A percentile compares a stretch with the other conserved stretches of the same genome.
phyloP scores from a whole-genome alignment of 768 basidiomycete species.

The Macrolepiota fuliginosa region DNA sequence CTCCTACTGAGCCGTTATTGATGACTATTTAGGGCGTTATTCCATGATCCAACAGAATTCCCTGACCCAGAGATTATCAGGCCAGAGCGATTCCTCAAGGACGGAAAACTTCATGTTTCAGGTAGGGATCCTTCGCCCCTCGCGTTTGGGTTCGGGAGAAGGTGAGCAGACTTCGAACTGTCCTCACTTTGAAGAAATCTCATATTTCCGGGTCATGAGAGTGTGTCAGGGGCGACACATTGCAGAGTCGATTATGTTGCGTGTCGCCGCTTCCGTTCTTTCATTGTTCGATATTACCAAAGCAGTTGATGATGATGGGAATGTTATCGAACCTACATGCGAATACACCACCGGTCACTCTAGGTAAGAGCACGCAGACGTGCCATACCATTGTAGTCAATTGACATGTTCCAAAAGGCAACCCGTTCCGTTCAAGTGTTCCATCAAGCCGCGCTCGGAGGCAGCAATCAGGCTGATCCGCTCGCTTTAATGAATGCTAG shows the following conservation, averaged over 20 bases:
- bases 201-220: constrained; percentile 5
- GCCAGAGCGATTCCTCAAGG: constrained; percentile 48
- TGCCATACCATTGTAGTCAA: not conserved
- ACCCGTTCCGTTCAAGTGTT: constrained; percentile 25
- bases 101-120: constrained; percentile 30
- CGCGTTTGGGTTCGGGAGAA: constrained; percentile 57
- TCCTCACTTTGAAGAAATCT: too few relatives aligned
- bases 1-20: not conserved
- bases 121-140: constrained; percentile 42
- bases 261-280: constrained; percentile 16
- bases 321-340: constrained; percentile 13
- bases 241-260: constrained; percentile 17
- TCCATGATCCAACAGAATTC: constrained; percentile 45
- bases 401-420: not conserved
- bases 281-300: constrained; percentile 17
- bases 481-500: constrained; percentile 10
- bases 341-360: not conserved
- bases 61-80: constrained; percentile 42
- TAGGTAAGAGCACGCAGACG: constrained; percentile 11
- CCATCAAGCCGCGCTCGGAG: constrained; percentile 22
- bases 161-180: constrained; percentile 27
- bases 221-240: constrained; percentile 26
- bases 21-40: constrained; percentile 32
- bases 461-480: constrained; percentile 20
- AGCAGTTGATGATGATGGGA: constrained; percentile 13